These are phyloP conservation scores for Vaccinium corymbosum DNA, from an alignment of 148 eudicot genomes.

Conservation along the genomic window DNA sequence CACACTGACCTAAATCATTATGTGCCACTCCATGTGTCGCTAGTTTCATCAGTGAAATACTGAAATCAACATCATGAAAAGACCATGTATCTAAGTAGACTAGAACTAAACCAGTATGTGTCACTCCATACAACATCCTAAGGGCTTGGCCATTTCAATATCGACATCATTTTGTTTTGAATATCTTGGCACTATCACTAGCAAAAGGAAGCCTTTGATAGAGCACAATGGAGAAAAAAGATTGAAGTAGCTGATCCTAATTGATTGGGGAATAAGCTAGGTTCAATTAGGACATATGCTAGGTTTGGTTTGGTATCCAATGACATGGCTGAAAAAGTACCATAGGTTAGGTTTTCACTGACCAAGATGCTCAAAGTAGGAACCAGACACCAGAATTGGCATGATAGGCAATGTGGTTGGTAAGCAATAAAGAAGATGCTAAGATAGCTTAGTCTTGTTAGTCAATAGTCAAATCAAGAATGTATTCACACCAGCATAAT, in stretches of 20 bases:
- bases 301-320: not conserved
- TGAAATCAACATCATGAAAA: not conserved
- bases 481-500: not conserved
- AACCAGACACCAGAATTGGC: constrained; percentile 2
- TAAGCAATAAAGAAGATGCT: not conserved
- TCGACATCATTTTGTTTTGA: not conserved
- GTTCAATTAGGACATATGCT: not conserved
- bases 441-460: not conserved
- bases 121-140: not conserved
- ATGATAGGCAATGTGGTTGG: not conserved
- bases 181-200: not conserved
- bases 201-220: not conserved
- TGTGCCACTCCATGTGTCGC: not conserved
- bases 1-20: not conserved
- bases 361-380: not conserved
- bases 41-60: not conserved
- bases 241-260: not conserved
- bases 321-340: not conserved
- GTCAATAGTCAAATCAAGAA: not conserved
- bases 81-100: not conserved
- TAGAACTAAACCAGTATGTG: not conserved
- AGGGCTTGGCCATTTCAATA: not conserved
- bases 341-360: not conserved
- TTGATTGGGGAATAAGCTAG: not conserved
- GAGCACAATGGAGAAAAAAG: not conserved